Evolutionary conservation across 2,329 filamentous ascomycete species (phyloP).

Genomic region (Berkeleyomyces basicola): DNA sequence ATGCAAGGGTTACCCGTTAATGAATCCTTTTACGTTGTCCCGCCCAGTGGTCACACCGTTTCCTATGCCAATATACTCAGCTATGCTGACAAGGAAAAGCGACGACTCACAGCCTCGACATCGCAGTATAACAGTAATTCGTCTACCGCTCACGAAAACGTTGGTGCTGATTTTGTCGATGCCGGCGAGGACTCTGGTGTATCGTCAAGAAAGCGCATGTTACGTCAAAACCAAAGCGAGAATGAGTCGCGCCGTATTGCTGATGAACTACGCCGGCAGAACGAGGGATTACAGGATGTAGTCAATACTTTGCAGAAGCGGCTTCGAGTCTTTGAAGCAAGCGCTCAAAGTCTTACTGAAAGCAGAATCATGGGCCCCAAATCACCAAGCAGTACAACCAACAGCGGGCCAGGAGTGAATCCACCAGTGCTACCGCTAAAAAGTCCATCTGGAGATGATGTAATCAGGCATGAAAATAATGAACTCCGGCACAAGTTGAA

Average conservation of each 20-base stretch:
- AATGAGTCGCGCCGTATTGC: constrained; percentile 41
- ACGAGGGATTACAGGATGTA: constrained; percentile 67
- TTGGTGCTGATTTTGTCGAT: constrained; percentile 80
- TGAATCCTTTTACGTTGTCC: constrained; percentile 89
- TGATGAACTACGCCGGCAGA: constrained; percentile 81
- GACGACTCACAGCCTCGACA: constrained; percentile 38
- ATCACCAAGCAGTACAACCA: constrained; percentile 27
- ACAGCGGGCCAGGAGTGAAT: constrained; percentile 13
- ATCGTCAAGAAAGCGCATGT: constrained; percentile 18
- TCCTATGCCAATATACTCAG: constrained; percentile 83
- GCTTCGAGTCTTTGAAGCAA: constrained; percentile 85
- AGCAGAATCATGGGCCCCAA: constrained; percentile 49
- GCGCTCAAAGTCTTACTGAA: constrained; percentile 77
- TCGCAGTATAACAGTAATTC: constrained; percentile 32
- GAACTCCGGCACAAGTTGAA: constrained; percentile 54
- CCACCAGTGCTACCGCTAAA: background rate
- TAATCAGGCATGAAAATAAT: constrained; percentile 32
- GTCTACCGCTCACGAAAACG: constrained; percentile 30
- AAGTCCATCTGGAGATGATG: constrained; percentile 19
- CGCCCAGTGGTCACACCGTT: constrained; percentile 75
- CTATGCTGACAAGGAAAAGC: constrained; percentile 49
- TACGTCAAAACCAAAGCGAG: constrained; percentile 27
- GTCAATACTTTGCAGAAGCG: constrained; percentile 75
- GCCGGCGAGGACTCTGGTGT: constrained; percentile 43
- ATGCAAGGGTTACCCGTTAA: constrained; percentile 52